Evolutionary conservation across 2,329 filamentous ascomycete genomes (phyloP).

Genomic region (Phialocephala sp.): DNA sequence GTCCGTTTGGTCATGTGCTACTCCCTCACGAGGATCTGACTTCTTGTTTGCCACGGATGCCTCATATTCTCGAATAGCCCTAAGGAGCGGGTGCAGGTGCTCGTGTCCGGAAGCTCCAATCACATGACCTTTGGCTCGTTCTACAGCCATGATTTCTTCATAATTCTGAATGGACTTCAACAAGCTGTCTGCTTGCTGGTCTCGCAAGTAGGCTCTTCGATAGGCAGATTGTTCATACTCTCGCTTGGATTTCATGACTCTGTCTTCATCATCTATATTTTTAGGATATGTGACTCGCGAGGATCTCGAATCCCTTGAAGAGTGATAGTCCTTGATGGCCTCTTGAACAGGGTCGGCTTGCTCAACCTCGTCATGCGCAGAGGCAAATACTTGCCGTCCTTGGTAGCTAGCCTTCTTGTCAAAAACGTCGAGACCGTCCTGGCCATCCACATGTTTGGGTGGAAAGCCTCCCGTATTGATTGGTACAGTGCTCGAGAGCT

Average conservation of each 20-base stretch:
- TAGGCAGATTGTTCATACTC: slow-evolving; percentile 11
- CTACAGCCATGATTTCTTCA: slow-evolving; percentile 7
- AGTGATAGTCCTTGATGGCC: background rate
- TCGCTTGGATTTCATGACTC: slow-evolving; percentile 14
- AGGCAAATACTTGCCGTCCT: slow-evolving; percentile 19
- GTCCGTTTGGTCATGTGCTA: slow-evolving; percentile 8
- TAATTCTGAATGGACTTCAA: slow-evolving; percentile 3
- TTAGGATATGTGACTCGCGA: background rate
- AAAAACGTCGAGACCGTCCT: slow-evolving; percentile 18
- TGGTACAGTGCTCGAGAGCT: slow-evolving; percentile 10
- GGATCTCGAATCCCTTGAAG: background rate
- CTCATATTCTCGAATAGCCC: slow-evolving; percentile 23
- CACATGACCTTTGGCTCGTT: background rate
- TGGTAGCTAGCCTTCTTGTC: slow-evolving; percentile 16
- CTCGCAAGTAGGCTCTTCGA: background rate
- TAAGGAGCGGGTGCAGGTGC: slow-evolving; percentile 5
- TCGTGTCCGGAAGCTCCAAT: background rate
- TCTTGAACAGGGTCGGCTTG: background rate
- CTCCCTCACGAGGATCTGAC: slow-evolving; percentile 3
- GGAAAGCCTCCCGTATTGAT: background rate
- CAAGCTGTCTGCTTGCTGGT: background rate
- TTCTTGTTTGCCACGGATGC: slow-evolving; percentile 2
- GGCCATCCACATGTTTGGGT: background rate
- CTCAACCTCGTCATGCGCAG: background rate
- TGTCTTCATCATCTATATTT: slow-evolving; percentile 7